These are phyloP conservation scores for Arabidopsis lyrata DNA, from an alignment of 441 rosid species.

Conservation along the genomic window DNA sequence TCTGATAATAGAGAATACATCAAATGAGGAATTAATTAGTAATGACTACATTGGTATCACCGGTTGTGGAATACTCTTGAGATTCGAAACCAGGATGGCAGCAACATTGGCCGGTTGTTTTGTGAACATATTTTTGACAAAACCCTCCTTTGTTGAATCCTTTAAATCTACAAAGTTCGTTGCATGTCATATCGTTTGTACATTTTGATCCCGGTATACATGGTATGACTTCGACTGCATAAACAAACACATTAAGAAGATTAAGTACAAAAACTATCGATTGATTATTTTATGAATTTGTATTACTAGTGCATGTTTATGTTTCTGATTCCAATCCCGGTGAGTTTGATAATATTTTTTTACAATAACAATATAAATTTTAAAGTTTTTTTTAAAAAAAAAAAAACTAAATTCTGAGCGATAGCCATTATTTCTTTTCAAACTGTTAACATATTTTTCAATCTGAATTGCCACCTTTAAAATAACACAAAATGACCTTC, in stretches of 20 bases:
- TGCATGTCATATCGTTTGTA: neutral
- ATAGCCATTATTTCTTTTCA: neutral
- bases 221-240: neutral
- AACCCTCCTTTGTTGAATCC: constrained; percentile 11
- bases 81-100: constrained; percentile 1
- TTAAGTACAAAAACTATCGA: neutral
- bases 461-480: neutral
- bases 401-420: neutral
- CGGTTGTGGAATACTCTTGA: neutral
- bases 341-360: neutral
- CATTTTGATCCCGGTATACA: neutral
- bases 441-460: neutral
- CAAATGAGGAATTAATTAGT: neutral
- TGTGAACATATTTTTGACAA: constrained; percentile 15
- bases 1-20: neutral
- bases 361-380: neutral
- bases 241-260: neutral
- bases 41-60: neutral
- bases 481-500: neutral
- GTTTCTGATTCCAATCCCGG: neutral
- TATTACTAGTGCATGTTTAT: neutral
- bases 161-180: constrained; percentile 12
- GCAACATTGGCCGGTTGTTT: neutral
- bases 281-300: neutral
- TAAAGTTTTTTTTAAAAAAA: too few relatives aligned